A percentile compares a stretch with the other conserved stretches of the same genome.
Conservation (phyloP, 192 early-diverging fungal genomes). For the Mortierella claussenii region DNA sequence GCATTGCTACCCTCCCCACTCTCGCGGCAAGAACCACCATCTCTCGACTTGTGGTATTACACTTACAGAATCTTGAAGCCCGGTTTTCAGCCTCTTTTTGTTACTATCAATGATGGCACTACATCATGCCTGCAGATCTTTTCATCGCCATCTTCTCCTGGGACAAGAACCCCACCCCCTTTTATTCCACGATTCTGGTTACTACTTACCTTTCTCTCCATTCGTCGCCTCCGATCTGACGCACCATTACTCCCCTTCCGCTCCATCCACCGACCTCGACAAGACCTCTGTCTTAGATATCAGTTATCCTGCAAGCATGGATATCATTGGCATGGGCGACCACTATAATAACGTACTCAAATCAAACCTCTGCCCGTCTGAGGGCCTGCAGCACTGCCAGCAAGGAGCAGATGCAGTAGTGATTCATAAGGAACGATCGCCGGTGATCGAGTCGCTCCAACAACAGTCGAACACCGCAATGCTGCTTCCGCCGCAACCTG, state of each 20-base stretch:
- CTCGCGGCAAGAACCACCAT: no score
- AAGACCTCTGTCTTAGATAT: no score
- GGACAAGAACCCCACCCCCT: not conserved
- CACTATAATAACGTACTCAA: not conserved
- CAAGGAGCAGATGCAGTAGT: not conserved
- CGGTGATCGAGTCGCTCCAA: slow-evolving; percentile 6
- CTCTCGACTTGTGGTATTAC: no score
- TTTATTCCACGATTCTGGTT: not conserved
- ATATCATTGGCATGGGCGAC: slow-evolving; percentile 21
- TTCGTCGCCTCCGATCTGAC: no score
- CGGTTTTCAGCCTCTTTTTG: no score
- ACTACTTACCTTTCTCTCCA: slow-evolving; percentile 2
- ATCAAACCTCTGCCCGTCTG: not conserved
- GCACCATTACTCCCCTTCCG: no score
- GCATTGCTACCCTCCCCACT: no score
- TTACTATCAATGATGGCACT: slow-evolving; percentile 35
- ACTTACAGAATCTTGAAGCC: no score
- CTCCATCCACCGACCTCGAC: no score
- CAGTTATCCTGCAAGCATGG: slow-evolving; percentile 8
- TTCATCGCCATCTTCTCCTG: slow-evolving; percentile 31
- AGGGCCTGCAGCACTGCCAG: no score
- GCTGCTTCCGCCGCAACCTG: slow-evolving; percentile 11
- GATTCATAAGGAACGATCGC: not conserved
- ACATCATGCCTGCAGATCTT: slow-evolving; percentile 3
- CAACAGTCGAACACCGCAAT: slow-evolving; percentile 6